Evolutionary conservation across 805 yeast species (phyloP).

Genomic region (Spencermartinsiella europaea): DNA sequence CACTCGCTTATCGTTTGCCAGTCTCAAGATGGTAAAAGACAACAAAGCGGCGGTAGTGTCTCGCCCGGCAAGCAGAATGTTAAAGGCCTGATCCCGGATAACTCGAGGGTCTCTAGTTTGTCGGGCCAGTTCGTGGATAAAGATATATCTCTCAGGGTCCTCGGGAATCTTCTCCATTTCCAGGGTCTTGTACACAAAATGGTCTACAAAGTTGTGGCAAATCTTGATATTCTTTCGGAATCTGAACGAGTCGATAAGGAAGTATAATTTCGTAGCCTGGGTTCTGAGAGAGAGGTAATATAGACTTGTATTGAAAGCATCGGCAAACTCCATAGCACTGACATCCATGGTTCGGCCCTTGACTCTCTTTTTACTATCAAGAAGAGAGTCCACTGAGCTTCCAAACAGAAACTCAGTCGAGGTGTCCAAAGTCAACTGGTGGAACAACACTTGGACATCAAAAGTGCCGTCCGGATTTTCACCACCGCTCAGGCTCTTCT

Average conservation of each 20-base stretch:
- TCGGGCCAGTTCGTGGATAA: constrained; percentile 44
- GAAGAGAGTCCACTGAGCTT: constrained; percentile 26
- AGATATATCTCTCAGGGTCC: constrained; percentile 39
- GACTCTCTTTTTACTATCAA: constrained; percentile 9
- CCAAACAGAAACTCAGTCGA: constrained; percentile 35
- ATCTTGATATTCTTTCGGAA: constrained; percentile 31
- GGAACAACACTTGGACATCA: constrained; percentile 30
- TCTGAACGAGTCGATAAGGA: constrained; percentile 28
- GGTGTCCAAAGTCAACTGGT: constrained; percentile 31
- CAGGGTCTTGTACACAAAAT: constrained; percentile 38
- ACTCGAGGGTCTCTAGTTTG: constrained; percentile 45
- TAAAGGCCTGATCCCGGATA: constrained; percentile 48
- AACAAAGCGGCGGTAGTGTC: constrained; percentile 51
- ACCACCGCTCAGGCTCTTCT: constrained; percentile 18
- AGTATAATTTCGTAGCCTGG: constrained; percentile 28
- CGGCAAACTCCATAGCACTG: constrained; percentile 24
- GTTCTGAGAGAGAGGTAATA: constrained; percentile 15
- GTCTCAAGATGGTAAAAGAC: constrained; percentile 42
- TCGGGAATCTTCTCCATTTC: constrained; percentile 19
- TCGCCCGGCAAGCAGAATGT: constrained; percentile 49
- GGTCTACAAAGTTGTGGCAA: constrained; percentile 36
- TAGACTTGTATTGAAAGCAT: constrained; percentile 22
- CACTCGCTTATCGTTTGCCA: constrained; percentile 36
- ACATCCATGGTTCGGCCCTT: constrained; percentile 16
- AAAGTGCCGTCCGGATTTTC: constrained; percentile 29